phyloP scores from a whole-genome alignment of 345 rosid genomes.

The Boechera retrofracta region DNA sequence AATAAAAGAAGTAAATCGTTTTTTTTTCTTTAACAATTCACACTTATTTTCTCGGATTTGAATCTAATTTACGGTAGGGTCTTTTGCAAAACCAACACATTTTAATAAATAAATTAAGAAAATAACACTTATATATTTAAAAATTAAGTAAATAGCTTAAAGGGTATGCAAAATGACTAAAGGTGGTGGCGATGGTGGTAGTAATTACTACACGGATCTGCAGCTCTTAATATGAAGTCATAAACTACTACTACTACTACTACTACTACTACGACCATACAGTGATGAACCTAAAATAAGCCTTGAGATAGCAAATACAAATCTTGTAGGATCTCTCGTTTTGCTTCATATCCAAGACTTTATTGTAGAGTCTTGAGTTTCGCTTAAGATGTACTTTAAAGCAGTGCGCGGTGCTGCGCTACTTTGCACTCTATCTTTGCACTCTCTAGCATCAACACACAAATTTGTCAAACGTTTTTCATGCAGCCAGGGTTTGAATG shows the following conservation, averaged over 20 bases:
- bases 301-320: constrained; percentile 2
- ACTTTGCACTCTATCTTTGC: constrained; percentile 14
- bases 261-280: neutral
- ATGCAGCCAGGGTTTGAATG: constrained; percentile 65
- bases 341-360: constrained; percentile 13
- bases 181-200: no score
- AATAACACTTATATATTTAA: no score
- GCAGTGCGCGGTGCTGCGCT: neutral
- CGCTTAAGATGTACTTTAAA: neutral
- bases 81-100: no score
- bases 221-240: constrained; percentile 9
- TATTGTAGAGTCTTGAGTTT: constrained; percentile 5
- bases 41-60: no score
- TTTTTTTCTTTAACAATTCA: no score
- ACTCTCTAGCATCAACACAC: neutral
- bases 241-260: neutral
- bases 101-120: no score
- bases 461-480: constrained; percentile 34
- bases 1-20: neutral
- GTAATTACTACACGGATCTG: neutral
- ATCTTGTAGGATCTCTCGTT: constrained; percentile 14
- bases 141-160: no score
- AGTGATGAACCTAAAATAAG: constrained; percentile 8
- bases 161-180: no score
- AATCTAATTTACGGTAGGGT: no score